These are phyloP conservation scores for Crucibulum cyathiforme DNA, from an alignment of 1,284 basidiomycete genomes.

Conservation along the genomic window DNA sequence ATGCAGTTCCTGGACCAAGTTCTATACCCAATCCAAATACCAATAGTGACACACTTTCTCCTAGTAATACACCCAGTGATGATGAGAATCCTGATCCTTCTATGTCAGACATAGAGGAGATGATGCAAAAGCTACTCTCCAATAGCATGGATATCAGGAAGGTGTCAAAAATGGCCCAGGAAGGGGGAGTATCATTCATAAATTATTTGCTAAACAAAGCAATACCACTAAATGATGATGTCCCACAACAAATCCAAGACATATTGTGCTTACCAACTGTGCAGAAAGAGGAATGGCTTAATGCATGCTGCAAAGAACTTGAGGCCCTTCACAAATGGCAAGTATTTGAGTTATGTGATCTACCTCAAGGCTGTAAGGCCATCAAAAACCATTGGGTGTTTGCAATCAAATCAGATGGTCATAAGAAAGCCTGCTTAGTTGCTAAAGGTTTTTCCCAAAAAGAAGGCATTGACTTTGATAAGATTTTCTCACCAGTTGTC, in stretches of 20 bases:
- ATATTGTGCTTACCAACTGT: conserved; percentile 6
- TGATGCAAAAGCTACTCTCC: no score
- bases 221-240: no score
- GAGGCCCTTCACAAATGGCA: conserved; percentile 6
- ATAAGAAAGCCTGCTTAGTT: conserved; percentile 44
- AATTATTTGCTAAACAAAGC: no score
- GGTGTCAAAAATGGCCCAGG: no score
- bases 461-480: conserved; percentile 40
- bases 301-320: conserved; percentile 6
- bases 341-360: conserved; percentile 7
- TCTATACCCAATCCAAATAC: no score
- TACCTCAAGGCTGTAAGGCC: conserved; percentile 1
- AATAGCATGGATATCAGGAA: no score
- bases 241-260: conserved; percentile 4
- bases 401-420: conserved; percentile 38
- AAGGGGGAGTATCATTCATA: no score
- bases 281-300: conserved; percentile 5
- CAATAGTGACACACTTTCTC: no score
- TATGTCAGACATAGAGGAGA: no score
- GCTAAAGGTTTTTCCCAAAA: conserved; percentile 49
- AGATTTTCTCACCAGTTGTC: conserved; percentile 50
- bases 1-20: no score
- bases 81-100: no score
- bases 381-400: conserved; percentile 3
- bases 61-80: no score